Evolutionary conservation across 495 filamentous ascomycete genomes (phyloP).

Genomic region (Xylaria cubensis): DNA sequence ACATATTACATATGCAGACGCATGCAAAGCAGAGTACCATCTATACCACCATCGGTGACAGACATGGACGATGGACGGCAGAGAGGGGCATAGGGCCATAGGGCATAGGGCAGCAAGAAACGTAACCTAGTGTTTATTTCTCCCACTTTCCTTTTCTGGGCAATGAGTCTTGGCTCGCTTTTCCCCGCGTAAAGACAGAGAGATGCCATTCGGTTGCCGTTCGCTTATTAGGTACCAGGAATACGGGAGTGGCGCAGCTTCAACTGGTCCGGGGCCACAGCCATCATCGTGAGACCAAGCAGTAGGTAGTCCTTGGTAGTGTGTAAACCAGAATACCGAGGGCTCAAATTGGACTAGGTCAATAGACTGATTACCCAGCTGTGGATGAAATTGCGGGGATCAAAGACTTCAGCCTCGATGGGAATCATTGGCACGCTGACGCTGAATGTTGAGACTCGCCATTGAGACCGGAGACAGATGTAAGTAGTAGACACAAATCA

Average conservation of each 20-base stretch:
- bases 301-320: no score
- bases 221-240: neutral
- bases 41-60: neutral
- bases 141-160: constrained; percentile 19
- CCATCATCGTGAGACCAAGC: constrained; percentile 9
- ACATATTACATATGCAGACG: constrained; percentile 25
- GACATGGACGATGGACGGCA: neutral
- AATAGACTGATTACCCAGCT: neutral
- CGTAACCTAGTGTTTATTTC: neutral
- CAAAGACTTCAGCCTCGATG: constrained; percentile 17
- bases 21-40: constrained; percentile 16
- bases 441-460: neutral
- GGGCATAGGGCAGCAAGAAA: constrained; percentile 16
- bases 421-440: constrained; percentile 11
- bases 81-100: neutral
- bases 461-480: no score
- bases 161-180: neutral
- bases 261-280: neutral
- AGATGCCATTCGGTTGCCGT: neutral
- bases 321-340: neutral
- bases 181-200: constrained; percentile 11
- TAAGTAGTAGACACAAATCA: neutral
- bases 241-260: constrained; percentile 22
- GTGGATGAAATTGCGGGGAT: constrained; percentile 21
- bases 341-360: no score